Percentiles rank a stretch among this genome's conserved stretches.
Conservation (phyloP, 768 basidiomycete species). For the Coprinopsis cinerea region DNA sequence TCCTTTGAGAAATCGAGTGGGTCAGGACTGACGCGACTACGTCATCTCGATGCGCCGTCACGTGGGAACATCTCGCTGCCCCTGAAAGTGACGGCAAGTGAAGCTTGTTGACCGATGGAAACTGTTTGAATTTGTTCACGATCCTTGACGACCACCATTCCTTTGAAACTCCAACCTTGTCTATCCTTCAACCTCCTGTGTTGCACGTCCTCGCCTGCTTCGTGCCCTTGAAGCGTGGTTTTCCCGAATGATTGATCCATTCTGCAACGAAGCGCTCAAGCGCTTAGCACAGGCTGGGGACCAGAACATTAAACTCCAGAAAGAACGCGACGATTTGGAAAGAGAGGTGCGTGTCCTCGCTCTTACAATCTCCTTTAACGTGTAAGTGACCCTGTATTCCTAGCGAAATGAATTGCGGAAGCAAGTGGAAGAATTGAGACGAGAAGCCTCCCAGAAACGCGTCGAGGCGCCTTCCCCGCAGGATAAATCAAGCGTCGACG, state of each 20-base stretch:
- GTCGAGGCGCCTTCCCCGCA: neutral
- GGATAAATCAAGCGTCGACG: neutral
- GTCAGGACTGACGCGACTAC: neutral
- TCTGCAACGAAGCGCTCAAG: conserved; percentile 29
- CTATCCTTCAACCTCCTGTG: neutral
- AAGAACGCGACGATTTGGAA: conserved; percentile 23
- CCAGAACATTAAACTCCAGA: conserved; percentile 25
- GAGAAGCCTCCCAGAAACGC: neutral
- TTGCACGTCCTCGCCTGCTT: neutral
- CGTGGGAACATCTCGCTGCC: neutral
- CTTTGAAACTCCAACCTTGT: neutral
- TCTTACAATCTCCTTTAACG: neutral
- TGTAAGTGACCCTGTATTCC: neutral
- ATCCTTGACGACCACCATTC: neutral
- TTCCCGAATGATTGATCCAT: conserved; percentile 19
- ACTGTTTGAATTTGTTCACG: neutral
- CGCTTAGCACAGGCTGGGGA: conserved; percentile 34
- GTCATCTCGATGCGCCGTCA: neutral
- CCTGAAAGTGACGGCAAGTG: neutral
- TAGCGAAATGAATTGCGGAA: conserved; percentile 10
- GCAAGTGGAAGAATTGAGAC: conserved; percentile 5
- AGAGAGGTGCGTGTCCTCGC: conserved; percentile 12
- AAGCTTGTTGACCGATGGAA: neutral
- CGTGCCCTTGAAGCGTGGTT: conserved; percentile 1
- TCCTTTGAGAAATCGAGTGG: neutral